Base-by-base conservation (phyloP, 2,329 filamentous ascomycete genomes). In the Aspergillus quadrilineatus region DNA sequence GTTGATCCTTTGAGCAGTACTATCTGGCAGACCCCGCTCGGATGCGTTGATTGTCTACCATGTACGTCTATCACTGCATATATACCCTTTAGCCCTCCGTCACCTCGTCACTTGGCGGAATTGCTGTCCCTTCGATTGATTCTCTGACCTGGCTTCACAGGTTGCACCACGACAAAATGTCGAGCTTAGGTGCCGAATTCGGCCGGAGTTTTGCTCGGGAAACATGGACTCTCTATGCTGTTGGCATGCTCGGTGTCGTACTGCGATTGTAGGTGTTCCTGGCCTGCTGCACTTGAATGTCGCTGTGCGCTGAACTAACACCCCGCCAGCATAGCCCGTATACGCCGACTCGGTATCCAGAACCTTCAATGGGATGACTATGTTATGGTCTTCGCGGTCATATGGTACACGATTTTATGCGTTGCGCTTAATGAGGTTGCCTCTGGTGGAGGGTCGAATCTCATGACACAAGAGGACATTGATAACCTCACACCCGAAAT, bases 351-450 rank as follows among this genome's bases (percentile, higher is more conserved):
- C 6, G 80, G 82, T 2, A 63, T 82, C 50, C 77, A 69, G 54
- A 77, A 78, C 53, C 73, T 85, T 37, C 81, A 85, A 62, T 26
- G 69, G 2, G 83, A 86, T 58, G 84, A 86, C 67, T 80, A 74
- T 60, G 62, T 85, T 29, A 85, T 85, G 79, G 3, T 82, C 2
- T 69, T 82, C 36, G 79, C 80, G 4, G 74, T 82, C 62, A 69
- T 84, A 60, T 75, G 80, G 65, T 83, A 85, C 62, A 86, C 84
- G 0, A 67, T 82, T 14, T 69, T 87, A 10, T 79, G 85, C 55
- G 73, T 81, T 26, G 69, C 75, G 6, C 77, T 86, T 64, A 85
- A 85, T 59, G 50, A 77, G 61, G 79, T 85, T 47, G 75, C 84
- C 17, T 74, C 77, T 2, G 73, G 77, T 34, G 82, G 81, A n/a